phyloP scores from a whole-genome alignment of 2,329 filamentous ascomycete species.

The Fusarium torulosum region DNA sequence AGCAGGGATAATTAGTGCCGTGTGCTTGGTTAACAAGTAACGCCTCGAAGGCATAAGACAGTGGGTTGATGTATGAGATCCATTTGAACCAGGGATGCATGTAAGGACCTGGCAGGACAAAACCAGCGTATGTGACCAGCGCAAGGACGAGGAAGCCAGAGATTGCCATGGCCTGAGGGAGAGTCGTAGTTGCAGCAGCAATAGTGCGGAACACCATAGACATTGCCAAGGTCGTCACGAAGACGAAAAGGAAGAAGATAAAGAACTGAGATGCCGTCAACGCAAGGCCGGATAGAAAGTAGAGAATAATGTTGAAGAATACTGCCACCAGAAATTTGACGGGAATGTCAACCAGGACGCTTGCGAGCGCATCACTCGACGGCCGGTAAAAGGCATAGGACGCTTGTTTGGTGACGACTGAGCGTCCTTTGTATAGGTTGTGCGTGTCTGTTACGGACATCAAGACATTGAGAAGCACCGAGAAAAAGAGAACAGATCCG shows the following conservation, averaged over 20 bases:
- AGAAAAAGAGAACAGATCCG: constrained; percentile 71
- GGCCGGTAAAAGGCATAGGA: constrained; percentile 66
- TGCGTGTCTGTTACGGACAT: constrained; percentile 68
- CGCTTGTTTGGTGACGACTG: constrained; percentile 63
- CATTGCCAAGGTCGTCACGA: constrained; percentile 61
- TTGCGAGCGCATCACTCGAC: constrained; percentile 65
- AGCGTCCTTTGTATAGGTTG: constrained; percentile 58
- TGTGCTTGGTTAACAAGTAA: constrained; percentile 6
- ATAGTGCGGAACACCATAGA: constrained; percentile 72
- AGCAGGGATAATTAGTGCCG: constrained; percentile 8
- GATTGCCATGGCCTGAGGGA: constrained; percentile 7
- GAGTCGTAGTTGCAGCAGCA: constrained; percentile 59
- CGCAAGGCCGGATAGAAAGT: constrained; percentile 68
- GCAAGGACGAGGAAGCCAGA: constrained; percentile 5
- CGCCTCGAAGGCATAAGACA: constrained; percentile 5
- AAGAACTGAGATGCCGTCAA: constrained; percentile 78
- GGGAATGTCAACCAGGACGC: constrained; percentile 67
- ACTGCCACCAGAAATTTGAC: constrained; percentile 65
- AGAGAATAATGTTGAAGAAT: constrained; percentile 69
- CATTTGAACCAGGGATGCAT: constrained; percentile 17
- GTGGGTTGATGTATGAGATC: constrained; percentile 14
- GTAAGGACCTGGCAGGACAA: constrained; percentile 1
- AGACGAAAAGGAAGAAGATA: constrained; percentile 79
- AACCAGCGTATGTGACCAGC: constrained; percentile 3
- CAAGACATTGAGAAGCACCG: constrained; percentile 70